phyloP scores from a whole-genome alignment of 306 rosid species.

The Cucumis hystrix region DNA sequence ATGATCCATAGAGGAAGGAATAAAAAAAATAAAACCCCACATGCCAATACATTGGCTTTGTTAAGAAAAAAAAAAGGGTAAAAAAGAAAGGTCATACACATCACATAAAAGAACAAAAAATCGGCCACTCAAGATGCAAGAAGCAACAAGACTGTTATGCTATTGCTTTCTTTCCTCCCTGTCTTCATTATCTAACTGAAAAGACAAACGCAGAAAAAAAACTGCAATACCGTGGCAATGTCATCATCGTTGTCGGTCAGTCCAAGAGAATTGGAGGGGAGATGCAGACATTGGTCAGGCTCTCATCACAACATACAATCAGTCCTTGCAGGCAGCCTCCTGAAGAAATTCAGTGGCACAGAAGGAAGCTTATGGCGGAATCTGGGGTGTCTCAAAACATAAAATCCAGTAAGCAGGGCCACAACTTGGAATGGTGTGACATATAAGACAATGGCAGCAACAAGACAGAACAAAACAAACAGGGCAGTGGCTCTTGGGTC shows the following conservation, averaged over 20 bases:
- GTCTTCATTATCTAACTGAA: not conserved
- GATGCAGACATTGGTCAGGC: not conserved
- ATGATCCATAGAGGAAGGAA: not conserved
- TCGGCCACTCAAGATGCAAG: not conserved
- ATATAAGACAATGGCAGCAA: conserved; percentile 81
- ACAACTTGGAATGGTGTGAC: conserved; percentile 93
- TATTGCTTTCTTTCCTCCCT: conserved; percentile 3
- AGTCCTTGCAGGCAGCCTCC: conserved; percentile 92
- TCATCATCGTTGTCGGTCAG: not conserved
- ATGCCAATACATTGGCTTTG: conserved; percentile 4
- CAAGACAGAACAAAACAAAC: conserved; percentile 80
- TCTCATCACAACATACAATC: conserved; percentile 80
- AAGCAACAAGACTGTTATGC: conserved; percentile 2
- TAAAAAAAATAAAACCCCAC: not conserved
- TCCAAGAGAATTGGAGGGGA: not conserved
- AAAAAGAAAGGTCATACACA: not conserved
- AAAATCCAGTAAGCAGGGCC: conserved; percentile 76
- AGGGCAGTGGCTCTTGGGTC: conserved; percentile 93
- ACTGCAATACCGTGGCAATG: not conserved
- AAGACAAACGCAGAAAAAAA: not conserved
- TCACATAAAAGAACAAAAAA: conserved; percentile 8
- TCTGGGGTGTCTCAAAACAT: conserved; percentile 86
- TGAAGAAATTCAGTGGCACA: conserved; percentile 88
- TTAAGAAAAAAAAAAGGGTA: not conserved
- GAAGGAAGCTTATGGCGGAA: conserved; percentile 97